Evolutionary conservation across 2,329 filamentous ascomycete species (phyloP).

Genomic region (Aspergillus candidus): DNA sequence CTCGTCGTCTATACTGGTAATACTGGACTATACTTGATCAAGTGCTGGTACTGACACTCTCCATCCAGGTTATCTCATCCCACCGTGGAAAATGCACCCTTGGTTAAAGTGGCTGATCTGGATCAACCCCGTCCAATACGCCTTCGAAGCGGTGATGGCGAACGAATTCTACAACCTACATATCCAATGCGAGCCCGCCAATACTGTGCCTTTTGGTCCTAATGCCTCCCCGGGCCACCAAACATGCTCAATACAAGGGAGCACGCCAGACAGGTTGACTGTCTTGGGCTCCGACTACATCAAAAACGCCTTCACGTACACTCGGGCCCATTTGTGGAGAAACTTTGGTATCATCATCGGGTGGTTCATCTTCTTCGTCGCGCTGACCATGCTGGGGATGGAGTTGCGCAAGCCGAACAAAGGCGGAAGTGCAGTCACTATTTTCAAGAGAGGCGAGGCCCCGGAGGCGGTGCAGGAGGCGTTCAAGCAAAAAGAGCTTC

Average conservation of each 20-base stretch:
- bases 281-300: slow-evolving; percentile 55
- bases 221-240: slow-evolving; percentile 47
- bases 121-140: slow-evolving; percentile 64
- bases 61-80: slow-evolving; percentile 54
- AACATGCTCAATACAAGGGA: slow-evolving; percentile 55
- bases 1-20: slow-evolving; percentile 53
- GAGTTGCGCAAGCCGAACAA: slow-evolving; percentile 73
- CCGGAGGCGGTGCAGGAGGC: slow-evolving; percentile 53
- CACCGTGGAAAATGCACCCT: slow-evolving; percentile 55
- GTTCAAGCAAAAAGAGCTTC: slow-evolving; percentile 44
- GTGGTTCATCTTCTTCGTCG: slow-evolving; percentile 69
- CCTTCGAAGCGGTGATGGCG: slow-evolving; percentile 60
- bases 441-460: slow-evolving; percentile 64
- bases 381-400: slow-evolving; percentile 69
- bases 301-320: slow-evolving; percentile 50
- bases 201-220: slow-evolving; percentile 51
- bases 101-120: slow-evolving; percentile 61
- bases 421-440: slow-evolving; percentile 72
- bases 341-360: slow-evolving; percentile 76
- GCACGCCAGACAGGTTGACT: slow-evolving; percentile 44
- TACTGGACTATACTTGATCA: neutral
- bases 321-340: slow-evolving; percentile 55
- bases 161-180: slow-evolving; percentile 62
- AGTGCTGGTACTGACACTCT: no score
- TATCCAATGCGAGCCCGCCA: slow-evolving; percentile 51